Evolutionary conservation across 106 monocot species (phyloP).

Genomic region (Iris macrosiphon): DNA sequence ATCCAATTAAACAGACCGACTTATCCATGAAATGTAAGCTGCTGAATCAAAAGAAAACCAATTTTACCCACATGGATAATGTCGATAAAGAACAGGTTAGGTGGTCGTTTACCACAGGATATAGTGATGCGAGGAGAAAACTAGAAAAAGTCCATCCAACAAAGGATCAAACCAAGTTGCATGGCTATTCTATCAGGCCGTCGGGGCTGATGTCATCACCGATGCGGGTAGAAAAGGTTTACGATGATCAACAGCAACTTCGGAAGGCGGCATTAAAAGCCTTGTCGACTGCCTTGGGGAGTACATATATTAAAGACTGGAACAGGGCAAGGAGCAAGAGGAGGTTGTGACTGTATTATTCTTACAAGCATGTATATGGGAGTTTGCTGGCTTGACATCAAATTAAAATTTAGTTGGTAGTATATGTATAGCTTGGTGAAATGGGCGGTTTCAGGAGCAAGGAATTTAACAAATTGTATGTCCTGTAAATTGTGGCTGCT

Average conservation of each 20-base stretch:
- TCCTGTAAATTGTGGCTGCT: too few relatives aligned
- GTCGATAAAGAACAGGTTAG: conserved; percentile 25
- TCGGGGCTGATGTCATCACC: conserved; percentile 16
- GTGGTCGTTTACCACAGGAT: conserved; percentile 22
- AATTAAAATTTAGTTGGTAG: too few relatives aligned
- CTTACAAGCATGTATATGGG: too few relatives aligned
- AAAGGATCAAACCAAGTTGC: conserved; percentile 7
- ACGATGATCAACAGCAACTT: conserved; percentile 28
- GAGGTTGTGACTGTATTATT: conserved; percentile 33
- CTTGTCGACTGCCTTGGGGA: conserved; percentile 13
- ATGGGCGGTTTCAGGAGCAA: too few relatives aligned
- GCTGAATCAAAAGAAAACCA: conserved; percentile 18
- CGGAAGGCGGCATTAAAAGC: conserved; percentile 21
- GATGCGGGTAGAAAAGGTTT: conserved; percentile 19
- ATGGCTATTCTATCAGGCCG: conserved; percentile 10
- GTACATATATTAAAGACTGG: conserved; percentile 36
- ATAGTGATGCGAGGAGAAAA: conserved; percentile 18
- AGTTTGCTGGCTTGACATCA: too few relatives aligned
- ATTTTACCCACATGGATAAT: conserved; percentile 11
- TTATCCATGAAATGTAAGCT: conserved; percentile 20
- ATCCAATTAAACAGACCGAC: conserved; percentile 18
- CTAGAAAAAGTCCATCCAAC: conserved; percentile 9
- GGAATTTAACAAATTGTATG: too few relatives aligned
- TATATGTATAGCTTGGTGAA: too few relatives aligned
- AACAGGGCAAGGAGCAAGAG: conserved; percentile 43